Conservation (phyloP, 2,329 filamentous ascomycete species). For the Ophiocordyceps robertsii region DNA sequence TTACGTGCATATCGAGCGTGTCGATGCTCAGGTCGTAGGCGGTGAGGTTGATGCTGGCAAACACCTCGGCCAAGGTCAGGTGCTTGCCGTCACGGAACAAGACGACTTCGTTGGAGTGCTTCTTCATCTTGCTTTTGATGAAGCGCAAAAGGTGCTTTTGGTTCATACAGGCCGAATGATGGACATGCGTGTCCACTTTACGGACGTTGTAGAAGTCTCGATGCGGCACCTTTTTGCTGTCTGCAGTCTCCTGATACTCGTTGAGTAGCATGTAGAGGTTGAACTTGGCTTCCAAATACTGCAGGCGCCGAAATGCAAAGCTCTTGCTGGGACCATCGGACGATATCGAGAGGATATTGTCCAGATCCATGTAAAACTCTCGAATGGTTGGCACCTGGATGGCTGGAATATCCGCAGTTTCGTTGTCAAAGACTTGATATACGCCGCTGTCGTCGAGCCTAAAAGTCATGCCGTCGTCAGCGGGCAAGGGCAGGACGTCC, state of each 20-base stretch:
- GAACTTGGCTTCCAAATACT: conserved; percentile 95
- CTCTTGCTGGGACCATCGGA: conserved; percentile 94
- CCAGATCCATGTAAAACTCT: conserved; percentile 92
- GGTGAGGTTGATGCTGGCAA: conserved; percentile 92
- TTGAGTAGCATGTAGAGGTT: conserved; percentile 88
- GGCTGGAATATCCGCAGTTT: conserved; percentile 51
- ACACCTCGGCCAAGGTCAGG: conserved; percentile 83
- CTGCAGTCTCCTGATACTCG: conserved; percentile 94
- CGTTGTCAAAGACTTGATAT: conserved; percentile 78
- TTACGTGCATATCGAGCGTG: conserved; percentile 94
- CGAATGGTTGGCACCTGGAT: conserved; percentile 81
- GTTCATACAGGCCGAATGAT: conserved; percentile 99
- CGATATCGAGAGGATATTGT: conserved; percentile 74
- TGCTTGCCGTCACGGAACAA: conserved; percentile 85
- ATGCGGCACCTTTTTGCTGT: conserved; percentile 95
- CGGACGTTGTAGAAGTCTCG: conserved; percentile 98
- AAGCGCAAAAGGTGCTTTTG: conserved; percentile 96
- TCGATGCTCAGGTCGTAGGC: conserved; percentile 97
- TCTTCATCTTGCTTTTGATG: conserved; percentile 99
- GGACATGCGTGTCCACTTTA: conserved; percentile 97
- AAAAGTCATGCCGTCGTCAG: conserved; percentile 57
- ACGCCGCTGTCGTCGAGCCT: conserved; percentile 73
- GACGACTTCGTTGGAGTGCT: conserved; percentile 85
- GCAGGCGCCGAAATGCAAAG: conserved; percentile 86
- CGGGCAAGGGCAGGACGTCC: conserved; percentile 63